Conservation (phyloP, 1,284 basidiomycete genomes). For the Golubevia pallescens region DNA sequence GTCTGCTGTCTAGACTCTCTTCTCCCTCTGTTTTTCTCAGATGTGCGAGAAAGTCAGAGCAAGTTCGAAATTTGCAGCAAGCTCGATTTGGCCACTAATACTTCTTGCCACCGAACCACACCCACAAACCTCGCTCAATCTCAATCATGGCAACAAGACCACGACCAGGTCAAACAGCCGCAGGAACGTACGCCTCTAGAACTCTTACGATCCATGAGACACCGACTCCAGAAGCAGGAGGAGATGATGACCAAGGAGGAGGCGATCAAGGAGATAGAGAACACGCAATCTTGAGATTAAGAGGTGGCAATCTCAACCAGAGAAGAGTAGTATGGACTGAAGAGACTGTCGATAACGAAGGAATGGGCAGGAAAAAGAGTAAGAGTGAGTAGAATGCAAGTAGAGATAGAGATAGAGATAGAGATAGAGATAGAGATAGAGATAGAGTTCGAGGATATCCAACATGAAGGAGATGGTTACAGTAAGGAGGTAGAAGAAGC, state of each 20-base stretch:
- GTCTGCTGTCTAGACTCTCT: too few relatives aligned
- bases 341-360: slow-evolving; percentile 56
- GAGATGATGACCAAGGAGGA: neutral
- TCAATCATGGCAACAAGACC: neutral
- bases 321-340: slow-evolving; percentile 47
- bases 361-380: slow-evolving; percentile 45
- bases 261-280: neutral
- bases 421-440: too few relatives aligned
- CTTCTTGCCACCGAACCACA: too few relatives aligned
- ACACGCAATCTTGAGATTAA: neutral
- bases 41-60: too few relatives aligned
- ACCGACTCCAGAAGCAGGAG: neutral
- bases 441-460: too few relatives aligned
- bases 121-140: too few relatives aligned
- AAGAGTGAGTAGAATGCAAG: slow-evolving; percentile 57
- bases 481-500: neutral
- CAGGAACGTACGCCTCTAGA: neutral
- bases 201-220: neutral
- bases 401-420: too few relatives aligned
- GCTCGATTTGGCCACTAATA: too few relatives aligned
- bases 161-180: neutral
- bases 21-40: too few relatives aligned
- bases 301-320: neutral
- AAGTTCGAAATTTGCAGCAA: too few relatives aligned
- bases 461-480: too few relatives aligned